Evolutionary conservation across 2,329 filamentous ascomycete genomes (phyloP).

Genomic region (Pseudocercospora cruenta): DNA sequence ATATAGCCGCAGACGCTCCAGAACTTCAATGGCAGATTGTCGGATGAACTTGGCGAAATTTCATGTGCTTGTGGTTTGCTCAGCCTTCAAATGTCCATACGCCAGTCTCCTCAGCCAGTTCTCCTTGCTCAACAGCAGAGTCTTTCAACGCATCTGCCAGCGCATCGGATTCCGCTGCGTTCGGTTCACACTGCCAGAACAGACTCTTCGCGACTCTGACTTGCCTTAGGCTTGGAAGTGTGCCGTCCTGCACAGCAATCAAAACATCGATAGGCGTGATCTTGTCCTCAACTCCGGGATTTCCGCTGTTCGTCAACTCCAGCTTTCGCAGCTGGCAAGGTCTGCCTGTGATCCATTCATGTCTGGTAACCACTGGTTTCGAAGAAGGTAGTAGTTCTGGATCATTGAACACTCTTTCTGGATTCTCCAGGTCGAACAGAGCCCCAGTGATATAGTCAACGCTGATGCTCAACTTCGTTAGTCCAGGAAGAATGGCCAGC

Average conservation of each 20-base stretch:
- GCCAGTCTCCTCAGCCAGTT: constrained; percentile 21
- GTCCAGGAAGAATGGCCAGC: constrained; percentile 45
- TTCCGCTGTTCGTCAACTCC: constrained; percentile 46
- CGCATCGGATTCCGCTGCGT: constrained; percentile 43
- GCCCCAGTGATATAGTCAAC: constrained; percentile 52
- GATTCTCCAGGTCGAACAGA: constrained; percentile 40
- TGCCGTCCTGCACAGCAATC: constrained; percentile 46
- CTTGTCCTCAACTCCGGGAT: constrained; percentile 40
- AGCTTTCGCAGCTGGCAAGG: constrained; percentile 43
- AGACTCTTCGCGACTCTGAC: constrained; percentile 44
- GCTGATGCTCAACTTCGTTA: constrained; percentile 47
- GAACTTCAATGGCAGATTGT: neutral
- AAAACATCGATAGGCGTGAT: constrained; percentile 49
- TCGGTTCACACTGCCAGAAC: constrained; percentile 43
- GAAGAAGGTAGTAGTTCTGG: neutral
- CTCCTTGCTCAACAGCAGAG: constrained; percentile 22
- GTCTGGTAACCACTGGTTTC: constrained; percentile 13
- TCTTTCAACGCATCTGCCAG: constrained; percentile 44
- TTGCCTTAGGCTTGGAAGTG: constrained; percentile 44
- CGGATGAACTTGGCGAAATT: neutral
- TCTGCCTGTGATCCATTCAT: constrained; percentile 13
- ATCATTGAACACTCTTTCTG: neutral
- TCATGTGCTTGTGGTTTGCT: neutral
- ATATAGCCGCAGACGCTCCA: neutral
- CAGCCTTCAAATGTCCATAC: constrained; percentile 34